Evolutionary conservation across 78 protist species (phyloP).

Genomic region (Dictyostelium citrinum): DNA sequence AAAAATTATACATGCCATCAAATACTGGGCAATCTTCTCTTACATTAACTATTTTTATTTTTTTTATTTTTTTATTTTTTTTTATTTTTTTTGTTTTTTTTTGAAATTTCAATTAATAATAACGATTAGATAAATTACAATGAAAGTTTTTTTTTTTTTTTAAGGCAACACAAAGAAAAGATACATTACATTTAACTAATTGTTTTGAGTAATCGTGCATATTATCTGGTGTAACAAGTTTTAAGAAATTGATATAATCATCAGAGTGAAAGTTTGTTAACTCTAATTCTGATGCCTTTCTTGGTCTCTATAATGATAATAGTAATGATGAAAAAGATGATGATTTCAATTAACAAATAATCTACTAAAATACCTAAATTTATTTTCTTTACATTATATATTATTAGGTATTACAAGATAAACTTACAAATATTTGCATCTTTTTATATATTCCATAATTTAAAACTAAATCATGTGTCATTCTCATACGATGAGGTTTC

Average conservation of each 20-base stretch:
- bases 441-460: constrained; percentile 91
- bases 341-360: not conserved
- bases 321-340: not conserved
- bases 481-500: constrained; percentile 93
- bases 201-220: not conserved
- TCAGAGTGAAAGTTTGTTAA: constrained; percentile 75
- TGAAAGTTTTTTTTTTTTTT: constrained; percentile 70
- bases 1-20: constrained; percentile 96
- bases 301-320: constrained; percentile 12
- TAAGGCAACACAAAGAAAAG: no score
- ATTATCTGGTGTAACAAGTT: constrained; percentile 35
- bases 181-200: not conserved
- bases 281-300: constrained; percentile 64
- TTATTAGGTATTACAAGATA: no score
- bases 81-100: constrained; percentile 1
- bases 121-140: constrained; percentile 38
- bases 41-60: constrained; percentile 82
- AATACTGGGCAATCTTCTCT: constrained; percentile 99
- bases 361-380: no score
- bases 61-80: not conserved
- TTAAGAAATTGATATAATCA: constrained; percentile 79
- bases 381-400: not conserved
- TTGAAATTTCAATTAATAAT: not conserved
- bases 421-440: constrained; percentile 83
- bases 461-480: constrained; percentile 92